Conservation (phyloP, 73 alveolate species). For the Uronychia setigera region DNA sequence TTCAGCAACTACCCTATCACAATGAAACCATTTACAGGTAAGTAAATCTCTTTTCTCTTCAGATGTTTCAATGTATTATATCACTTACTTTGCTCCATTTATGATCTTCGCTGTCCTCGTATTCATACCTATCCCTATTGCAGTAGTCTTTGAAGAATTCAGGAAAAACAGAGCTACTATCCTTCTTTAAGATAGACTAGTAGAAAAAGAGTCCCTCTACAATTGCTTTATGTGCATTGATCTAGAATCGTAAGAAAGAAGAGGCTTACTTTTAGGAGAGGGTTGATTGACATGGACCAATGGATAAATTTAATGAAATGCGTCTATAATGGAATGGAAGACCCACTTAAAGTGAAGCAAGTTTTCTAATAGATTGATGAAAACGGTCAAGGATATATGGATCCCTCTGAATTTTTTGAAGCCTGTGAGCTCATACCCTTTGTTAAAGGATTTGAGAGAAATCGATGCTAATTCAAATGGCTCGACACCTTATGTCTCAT, state of each 20-base stretch:
- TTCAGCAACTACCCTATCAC: conserved; percentile 37
- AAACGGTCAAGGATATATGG: conserved; percentile 6
- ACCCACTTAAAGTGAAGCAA: not conserved
- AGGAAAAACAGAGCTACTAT: conserved; percentile 20
- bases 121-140: conserved; percentile 44
- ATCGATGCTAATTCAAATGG: too few species aligned
- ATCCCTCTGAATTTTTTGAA: conserved; percentile 12
- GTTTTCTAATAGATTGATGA: not conserved
- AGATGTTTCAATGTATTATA: not conserved
- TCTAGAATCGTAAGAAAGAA: not conserved
- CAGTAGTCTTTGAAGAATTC: conserved; percentile 49
- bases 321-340: conserved; percentile 6
- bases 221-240: conserved; percentile 24
- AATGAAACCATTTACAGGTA: conserved; percentile 3
- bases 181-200: conserved; percentile 18
- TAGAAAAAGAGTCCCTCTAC: conserved; percentile 24
- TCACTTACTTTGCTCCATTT: conserved; percentile 23
- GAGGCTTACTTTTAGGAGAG: not conserved
- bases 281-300: conserved; percentile 13
- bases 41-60: not conserved
- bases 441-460: not conserved
- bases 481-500: too few species aligned
- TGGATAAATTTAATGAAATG: conserved; percentile 15
- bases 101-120: conserved; percentile 28
- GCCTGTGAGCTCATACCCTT: conserved; percentile 19